These are phyloP conservation scores for Pseudophaeomoniella oleicola DNA, from an alignment of 2,329 filamentous ascomycete genomes.

Conservation along the genomic window DNA sequence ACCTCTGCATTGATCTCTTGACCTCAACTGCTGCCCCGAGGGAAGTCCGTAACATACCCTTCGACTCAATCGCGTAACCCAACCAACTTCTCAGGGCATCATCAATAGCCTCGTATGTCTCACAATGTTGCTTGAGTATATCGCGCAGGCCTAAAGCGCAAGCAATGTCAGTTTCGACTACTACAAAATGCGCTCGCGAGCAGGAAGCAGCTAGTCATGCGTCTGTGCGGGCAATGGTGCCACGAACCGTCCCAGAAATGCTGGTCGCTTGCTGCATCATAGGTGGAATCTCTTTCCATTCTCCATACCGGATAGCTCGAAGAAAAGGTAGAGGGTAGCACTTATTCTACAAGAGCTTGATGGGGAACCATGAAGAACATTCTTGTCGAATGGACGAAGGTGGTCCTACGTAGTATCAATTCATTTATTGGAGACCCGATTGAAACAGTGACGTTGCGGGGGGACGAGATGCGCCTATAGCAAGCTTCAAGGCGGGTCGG, in stretches of 20 bases:
- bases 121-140: conserved; percentile 45
- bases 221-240: conserved; percentile 14
- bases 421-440: conserved; percentile 17
- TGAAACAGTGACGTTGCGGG: conserved; percentile 1
- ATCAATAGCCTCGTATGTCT: conserved; percentile 58
- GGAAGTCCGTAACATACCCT: conserved; percentile 30
- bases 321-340: too few species aligned
- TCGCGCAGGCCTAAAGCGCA: conserved; percentile 45
- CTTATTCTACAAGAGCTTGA: too few species aligned
- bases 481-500: too few species aligned
- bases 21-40: not conserved
- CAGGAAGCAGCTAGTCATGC: not conserved
- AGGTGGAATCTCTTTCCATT: conserved; percentile 56
- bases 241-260: conserved; percentile 76
- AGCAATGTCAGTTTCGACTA: not conserved
- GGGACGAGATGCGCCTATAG: not conserved
- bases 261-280: conserved; percentile 61
- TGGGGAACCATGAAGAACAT: too few species aligned
- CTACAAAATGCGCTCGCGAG: too few species aligned
- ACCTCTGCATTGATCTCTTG: too few species aligned
- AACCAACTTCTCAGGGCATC: conserved; percentile 76
- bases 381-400: too few species aligned
- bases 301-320: conserved; percentile 12
- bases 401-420: conserved; percentile 20
- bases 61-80: conserved; percentile 58